Base-by-base conservation (phyloP, 768 basidiomycete genomes). In the Pleurotus ostreatus region DNA sequence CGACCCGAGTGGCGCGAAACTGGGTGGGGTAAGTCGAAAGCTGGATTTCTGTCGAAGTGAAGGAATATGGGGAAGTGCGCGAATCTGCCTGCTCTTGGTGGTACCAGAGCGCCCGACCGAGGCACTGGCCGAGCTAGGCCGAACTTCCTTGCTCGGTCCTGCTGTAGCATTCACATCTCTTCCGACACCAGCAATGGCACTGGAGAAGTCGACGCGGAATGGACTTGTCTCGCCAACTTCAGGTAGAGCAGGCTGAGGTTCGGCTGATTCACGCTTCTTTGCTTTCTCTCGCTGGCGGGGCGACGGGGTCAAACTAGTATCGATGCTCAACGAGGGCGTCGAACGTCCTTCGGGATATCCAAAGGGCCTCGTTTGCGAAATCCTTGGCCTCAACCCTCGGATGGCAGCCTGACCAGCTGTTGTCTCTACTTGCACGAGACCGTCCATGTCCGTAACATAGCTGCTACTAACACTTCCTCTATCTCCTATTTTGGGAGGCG, bases 191-290 rank as follows among this genome's bases (percentile, higher is more conserved):
- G 25, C 56, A 9, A 44, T 62, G 62, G 59, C 55, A n/a, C 65
- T 56, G 30, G 64, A 60, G 46, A 80, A 73, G 26, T 79, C 75
- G 39, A 81, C 65, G 37, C 65, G 68, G 63, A 81, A 81, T 3
- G 81, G 79, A 65, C 77, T 80, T n/a, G 70, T 69, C 49, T 67
- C 62, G 20, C 71, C 71, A 37, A 78, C 70, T 52, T 63, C 64
- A 40, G 78, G 69, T 46, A 72, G 67, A 2, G 59, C 59, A 3
- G 47, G 62, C 56, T 61, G 30, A 48, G 55, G 15, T 47, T 57
- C 9, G 20, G 38, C 23, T 49, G 61, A 9, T 49, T 63, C 11
- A 55, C 57, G 8, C 25, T 54, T 15, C 23, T 18, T 46, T 22
- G n/a, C 18, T 12, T 18, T 25, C 38, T 53, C 26, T 49, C 18